These are phyloP conservation scores for Arxiozyma slooffiae DNA, from an alignment of 1,139 yeast genomes.

Conservation along the genomic window DNA sequence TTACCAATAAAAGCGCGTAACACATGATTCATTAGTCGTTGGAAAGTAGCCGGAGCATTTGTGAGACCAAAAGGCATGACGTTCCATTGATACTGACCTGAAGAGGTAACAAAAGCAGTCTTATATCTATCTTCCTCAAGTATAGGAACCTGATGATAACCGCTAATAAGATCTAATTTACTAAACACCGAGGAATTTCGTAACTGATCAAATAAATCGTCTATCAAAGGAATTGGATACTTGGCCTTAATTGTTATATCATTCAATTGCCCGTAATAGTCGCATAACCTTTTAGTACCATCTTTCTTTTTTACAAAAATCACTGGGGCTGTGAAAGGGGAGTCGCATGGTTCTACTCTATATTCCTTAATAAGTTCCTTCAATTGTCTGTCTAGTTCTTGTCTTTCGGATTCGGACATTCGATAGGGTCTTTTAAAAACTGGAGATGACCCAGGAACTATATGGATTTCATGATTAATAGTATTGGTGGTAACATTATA, in stretches of 20 bases:
- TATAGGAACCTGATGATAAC: slow-evolving; percentile 6
- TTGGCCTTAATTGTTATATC: slow-evolving; percentile 12
- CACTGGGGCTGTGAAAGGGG: slow-evolving; percentile 1
- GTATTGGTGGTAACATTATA: no score
- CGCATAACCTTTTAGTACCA: slow-evolving; percentile 12
- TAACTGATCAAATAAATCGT: slow-evolving; percentile 8
- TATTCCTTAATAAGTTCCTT: not conserved
- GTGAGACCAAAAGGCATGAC: no score
- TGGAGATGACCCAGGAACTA: no score
- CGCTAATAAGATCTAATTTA: slow-evolving; percentile 4
- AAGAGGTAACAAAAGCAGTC: no score
- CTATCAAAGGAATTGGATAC: slow-evolving; percentile 20
- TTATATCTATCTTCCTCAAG: slow-evolving; percentile 1
- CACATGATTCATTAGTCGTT: no score
- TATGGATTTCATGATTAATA: no score
- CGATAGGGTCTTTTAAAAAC: no score
- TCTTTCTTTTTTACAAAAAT: slow-evolving; percentile 11
- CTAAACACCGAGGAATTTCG: slow-evolving; percentile 3
- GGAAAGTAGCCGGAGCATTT: no score
- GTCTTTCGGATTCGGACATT: no score
- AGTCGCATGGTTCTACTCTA: not conserved
- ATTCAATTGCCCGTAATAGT: slow-evolving; percentile 20
- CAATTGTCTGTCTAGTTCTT: no score
- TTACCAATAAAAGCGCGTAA: no score
- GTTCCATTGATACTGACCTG: no score